phyloP scores from a whole-genome alignment of 164 flowering plant species.

The Dillenia suffruticosa region DNA sequence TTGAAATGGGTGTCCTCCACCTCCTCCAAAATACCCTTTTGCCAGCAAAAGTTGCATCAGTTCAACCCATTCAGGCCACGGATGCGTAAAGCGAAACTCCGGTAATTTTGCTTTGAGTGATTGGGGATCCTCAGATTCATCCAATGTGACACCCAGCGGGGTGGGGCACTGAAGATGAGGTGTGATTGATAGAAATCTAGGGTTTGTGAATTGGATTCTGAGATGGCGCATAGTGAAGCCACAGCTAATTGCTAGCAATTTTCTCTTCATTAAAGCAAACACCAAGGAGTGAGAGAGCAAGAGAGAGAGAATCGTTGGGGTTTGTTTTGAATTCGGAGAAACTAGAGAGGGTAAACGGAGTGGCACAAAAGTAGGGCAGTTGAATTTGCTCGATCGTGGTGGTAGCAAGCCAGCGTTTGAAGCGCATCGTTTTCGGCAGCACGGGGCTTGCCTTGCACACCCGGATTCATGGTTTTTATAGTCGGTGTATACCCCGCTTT shows the following conservation, averaged over 20 bases:
- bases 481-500: no score
- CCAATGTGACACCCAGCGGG: slow-evolving; percentile 19
- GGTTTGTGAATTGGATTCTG: slow-evolving; percentile 10
- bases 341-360: not conserved
- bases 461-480: not conserved
- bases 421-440: no score
- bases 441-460: no score
- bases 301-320: not conserved
- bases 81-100: slow-evolving; percentile 39
- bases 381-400: no score
- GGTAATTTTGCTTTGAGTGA: slow-evolving; percentile 17
- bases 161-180: slow-evolving; percentile 24
- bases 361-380: not conserved
- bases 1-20: slow-evolving; percentile 30
- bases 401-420: no score
- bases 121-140: slow-evolving; percentile 27
- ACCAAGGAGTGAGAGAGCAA: not conserved
- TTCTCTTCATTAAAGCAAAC: not conserved
- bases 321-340: no score
- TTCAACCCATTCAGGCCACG: slow-evolving; percentile 80
- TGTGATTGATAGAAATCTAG: slow-evolving; percentile 9
- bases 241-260: not conserved
- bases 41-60: slow-evolving; percentile 51
- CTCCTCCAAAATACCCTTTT: slow-evolving; percentile 42
- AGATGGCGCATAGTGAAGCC: slow-evolving; percentile 3